phyloP scores from a whole-genome alignment of 495 filamentous ascomycete genomes.

The Neurospora tetraspora region DNA sequence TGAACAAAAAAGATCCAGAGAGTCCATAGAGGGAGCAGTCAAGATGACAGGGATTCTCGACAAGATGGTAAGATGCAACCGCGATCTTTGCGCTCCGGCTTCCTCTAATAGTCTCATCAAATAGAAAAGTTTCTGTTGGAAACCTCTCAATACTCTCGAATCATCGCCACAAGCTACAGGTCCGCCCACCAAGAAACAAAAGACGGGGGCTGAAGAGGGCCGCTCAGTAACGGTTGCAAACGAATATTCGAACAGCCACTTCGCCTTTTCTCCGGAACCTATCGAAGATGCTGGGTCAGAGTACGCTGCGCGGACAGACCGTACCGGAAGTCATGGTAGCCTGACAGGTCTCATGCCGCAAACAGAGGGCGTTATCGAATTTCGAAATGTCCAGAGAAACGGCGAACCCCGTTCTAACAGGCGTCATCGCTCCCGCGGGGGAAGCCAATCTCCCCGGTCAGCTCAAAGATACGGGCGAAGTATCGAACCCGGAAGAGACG shows the following conservation, averaged over 20 bases:
- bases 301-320: not conserved
- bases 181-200: slow-evolving; percentile 19
- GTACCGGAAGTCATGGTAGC: slow-evolving; percentile 9
- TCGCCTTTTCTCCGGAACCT: not conserved
- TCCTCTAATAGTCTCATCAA: not conserved
- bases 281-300: slow-evolving; percentile 12
- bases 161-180: not conserved
- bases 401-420: not conserved
- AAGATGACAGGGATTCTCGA: not conserved
- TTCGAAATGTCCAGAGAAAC: slow-evolving; percentile 4
- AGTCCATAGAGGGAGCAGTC: slow-evolving; percentile 13
- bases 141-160: slow-evolving; percentile 5
- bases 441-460: not conserved
- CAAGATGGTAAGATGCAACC: not conserved
- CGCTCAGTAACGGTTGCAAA: not conserved
- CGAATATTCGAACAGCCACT: not conserved
- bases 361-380: slow-evolving; percentile 12
- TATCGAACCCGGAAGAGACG: slow-evolving; percentile 4
- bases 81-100: not conserved
- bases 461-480: not conserved
- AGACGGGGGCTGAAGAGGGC: slow-evolving; percentile 1
- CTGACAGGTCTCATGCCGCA: slow-evolving; percentile 9
- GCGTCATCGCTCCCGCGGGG: slow-evolving; percentile 4
- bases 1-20: not conserved
- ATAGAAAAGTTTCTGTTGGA: not conserved